Percentiles rank a stretch among this genome's conserved stretches.
Evolutionary conservation across 306 rosid genomes (phyloP).

Genomic region (Trichosanthes truncata): DNA sequence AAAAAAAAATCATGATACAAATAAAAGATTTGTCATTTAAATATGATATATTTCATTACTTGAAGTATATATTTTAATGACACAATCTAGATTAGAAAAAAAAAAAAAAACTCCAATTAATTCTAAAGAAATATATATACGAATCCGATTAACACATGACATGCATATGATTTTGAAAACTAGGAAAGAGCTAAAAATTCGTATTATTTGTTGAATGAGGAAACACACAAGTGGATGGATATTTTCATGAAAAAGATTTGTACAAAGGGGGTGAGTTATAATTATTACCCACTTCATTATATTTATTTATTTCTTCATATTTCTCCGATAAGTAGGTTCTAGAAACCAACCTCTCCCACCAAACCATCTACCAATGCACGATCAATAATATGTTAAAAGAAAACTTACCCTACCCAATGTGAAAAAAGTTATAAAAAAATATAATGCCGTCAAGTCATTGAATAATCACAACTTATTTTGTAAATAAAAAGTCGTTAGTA

Average conservation of each 20-base stretch:
- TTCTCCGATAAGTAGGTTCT: background rate
- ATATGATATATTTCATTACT: too few species aligned
- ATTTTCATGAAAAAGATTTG: background rate
- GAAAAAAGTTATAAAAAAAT: background rate
- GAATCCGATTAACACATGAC: background rate
- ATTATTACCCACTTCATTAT: background rate
- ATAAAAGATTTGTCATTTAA: background rate
- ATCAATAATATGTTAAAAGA: background rate
- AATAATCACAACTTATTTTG: background rate
- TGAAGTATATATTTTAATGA: background rate
- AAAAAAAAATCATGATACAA: background rate
- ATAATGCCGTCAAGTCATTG: background rate
- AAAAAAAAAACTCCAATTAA: background rate
- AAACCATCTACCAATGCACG: background rate
- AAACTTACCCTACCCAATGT: background rate
- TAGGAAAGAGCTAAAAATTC: background rate
- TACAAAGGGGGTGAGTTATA: background rate
- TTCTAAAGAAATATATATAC: background rate
- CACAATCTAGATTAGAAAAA: background rate
- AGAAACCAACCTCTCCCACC: slow-evolving; percentile 8
- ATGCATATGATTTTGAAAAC: background rate
- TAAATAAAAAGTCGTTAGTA: background rate
- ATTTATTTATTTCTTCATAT: background rate
- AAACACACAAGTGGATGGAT: too few species aligned
- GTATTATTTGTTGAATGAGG: background rate